Conservation (phyloP, 306 rosid genomes). For the Gleditsia sinensis region DNA sequence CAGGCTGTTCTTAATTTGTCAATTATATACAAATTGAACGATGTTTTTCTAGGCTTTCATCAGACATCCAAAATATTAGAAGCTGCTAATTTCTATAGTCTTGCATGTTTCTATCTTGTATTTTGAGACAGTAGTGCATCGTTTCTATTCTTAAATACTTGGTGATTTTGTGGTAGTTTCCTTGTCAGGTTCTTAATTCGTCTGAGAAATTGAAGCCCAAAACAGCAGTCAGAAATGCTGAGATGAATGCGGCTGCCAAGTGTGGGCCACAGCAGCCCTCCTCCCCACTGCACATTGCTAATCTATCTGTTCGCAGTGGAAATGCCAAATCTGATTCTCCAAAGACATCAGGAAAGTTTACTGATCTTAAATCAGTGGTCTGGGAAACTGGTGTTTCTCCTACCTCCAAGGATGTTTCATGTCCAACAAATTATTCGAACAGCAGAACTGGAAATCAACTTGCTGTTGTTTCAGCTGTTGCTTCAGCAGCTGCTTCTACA, state of each 20-base stretch:
- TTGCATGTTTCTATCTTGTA: neutral
- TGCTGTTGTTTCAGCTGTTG: slow-evolving; percentile 57
- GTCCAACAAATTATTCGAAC: slow-evolving; percentile 58
- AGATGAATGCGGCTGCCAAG: slow-evolving; percentile 60
- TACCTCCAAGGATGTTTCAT: slow-evolving; percentile 72
- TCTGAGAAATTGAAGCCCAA: slow-evolving; percentile 92
- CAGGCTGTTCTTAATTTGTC: neutral
- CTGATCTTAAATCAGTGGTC: slow-evolving; percentile 77
- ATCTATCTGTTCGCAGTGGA: slow-evolving; percentile 71
- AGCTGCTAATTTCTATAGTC: neutral
- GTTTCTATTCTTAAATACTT: neutral
- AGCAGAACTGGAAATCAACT: slow-evolving; percentile 61
- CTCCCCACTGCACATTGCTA: slow-evolving; percentile 49
- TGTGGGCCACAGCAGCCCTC: slow-evolving; percentile 61
- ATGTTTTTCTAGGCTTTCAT: neutral
- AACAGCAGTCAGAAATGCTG: slow-evolving; percentile 57
- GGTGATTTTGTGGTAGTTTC: slow-evolving; percentile 4
- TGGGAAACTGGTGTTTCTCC: slow-evolving; percentile 81
- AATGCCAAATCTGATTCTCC: slow-evolving; percentile 68
- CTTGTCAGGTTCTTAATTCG: slow-evolving; percentile 62
- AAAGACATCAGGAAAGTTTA: slow-evolving; percentile 91
- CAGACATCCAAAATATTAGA: neutral
- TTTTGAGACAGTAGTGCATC: neutral
- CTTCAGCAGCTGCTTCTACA: slow-evolving; percentile 60
- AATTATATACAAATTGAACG: neutral